These are phyloP conservation scores for Candida golubevii DNA, from an alignment of 805 yeast genomes.

Conservation along the genomic window DNA sequence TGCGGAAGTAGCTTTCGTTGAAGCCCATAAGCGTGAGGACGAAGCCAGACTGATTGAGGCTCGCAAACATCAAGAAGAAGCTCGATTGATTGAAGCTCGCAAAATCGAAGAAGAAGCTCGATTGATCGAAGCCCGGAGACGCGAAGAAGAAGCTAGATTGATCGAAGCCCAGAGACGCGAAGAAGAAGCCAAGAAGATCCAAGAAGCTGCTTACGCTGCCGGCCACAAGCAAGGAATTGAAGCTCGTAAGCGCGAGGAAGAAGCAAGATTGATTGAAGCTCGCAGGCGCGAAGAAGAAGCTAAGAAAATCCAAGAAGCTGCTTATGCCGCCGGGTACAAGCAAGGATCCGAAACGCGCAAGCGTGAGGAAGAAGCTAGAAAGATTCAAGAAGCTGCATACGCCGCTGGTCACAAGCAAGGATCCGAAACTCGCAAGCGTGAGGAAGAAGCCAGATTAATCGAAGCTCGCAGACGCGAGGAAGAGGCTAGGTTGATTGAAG, in stretches of 20 bases:
- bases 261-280: no score
- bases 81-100: no score
- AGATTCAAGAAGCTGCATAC: conserved; percentile 2
- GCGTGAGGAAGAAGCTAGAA: background rate
- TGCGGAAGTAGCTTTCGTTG: no score
- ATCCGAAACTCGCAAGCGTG: background rate
- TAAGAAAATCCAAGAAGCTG: background rate
- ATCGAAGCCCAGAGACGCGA: background rate
- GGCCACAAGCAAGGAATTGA: background rate
- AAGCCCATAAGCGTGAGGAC: no score
- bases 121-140: no score
- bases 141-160: no score
- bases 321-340: background rate
- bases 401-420: background rate
- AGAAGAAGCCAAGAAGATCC: background rate
- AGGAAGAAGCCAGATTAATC: background rate
- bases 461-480: background rate
- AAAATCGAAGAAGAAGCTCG: no score
- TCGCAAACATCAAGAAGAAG: no score
- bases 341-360: background rate
- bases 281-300: no score
- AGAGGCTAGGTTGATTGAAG: background rate
- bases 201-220: background rate
- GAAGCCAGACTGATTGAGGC: no score
- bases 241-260: no score